These are phyloP conservation scores for Aschersonia sp. DNA, from an alignment of 2,329 filamentous ascomycete species.

Conservation along the genomic window DNA sequence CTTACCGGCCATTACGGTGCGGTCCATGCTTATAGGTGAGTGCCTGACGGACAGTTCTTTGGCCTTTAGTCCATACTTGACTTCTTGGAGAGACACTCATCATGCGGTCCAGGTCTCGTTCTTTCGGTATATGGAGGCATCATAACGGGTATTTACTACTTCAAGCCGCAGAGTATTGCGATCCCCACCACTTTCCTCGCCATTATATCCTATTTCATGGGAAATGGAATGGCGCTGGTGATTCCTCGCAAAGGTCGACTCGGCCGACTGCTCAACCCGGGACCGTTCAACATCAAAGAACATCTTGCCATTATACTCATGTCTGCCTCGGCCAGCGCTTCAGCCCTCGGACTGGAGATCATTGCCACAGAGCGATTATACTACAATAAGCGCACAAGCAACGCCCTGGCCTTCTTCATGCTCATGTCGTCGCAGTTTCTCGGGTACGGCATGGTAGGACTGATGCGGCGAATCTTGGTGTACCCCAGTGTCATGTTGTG, in stretches of 20 bases:
- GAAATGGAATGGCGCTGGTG: slow-evolving; percentile 1
- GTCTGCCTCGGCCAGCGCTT: slow-evolving; percentile 24
- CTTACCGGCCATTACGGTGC: slow-evolving; percentile 11
- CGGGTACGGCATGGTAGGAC: slow-evolving; percentile 38
- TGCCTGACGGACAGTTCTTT: not conserved
- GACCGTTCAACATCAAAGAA: slow-evolving; percentile 39
- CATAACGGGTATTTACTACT: slow-evolving; percentile 11
- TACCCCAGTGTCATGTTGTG: slow-evolving; percentile 37
- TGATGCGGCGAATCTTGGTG: slow-evolving; percentile 33
- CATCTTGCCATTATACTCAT: slow-evolving; percentile 41
- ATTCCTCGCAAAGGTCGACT: slow-evolving; percentile 6
- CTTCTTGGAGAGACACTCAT: not conserved
- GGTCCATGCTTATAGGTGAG: slow-evolving; percentile 9
- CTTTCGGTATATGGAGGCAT: slow-evolving; percentile 10
- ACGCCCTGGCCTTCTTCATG: slow-evolving; percentile 33
- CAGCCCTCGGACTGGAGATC: slow-evolving; percentile 32
- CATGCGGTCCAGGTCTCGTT: slow-evolving; percentile 7
- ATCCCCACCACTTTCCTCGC: slow-evolving; percentile 12
- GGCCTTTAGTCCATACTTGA: too few species aligned
- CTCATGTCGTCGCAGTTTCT: slow-evolving; percentile 37
- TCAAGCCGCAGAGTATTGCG: slow-evolving; percentile 10
- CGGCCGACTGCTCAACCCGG: slow-evolving; percentile 26
- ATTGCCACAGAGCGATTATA: slow-evolving; percentile 29
- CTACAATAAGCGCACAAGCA: slow-evolving; percentile 31
- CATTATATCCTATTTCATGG: slow-evolving; percentile 8